A percentile compares a stretch with the other conserved stretches of the same genome.
phyloP scores from a whole-genome alignment of 2,329 filamentous ascomycete genomes.

The Neopestalotiopsis sp. region DNA sequence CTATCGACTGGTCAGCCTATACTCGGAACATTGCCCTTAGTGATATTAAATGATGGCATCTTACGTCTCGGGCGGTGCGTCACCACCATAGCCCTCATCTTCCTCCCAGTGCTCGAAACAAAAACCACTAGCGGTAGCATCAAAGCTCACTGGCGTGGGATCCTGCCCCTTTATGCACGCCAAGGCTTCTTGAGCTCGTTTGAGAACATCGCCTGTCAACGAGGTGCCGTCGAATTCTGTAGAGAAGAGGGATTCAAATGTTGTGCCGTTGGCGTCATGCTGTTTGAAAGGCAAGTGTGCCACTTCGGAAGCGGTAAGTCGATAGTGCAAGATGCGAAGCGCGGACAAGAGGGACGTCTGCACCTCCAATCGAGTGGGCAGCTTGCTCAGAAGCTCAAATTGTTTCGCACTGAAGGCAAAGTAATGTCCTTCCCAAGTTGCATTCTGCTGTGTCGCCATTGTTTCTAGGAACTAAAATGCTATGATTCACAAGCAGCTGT shows the following conservation, averaged over 20 bases:
- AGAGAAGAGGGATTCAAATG: background rate
- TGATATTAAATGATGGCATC: background rate
- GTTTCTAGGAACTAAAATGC: background rate
- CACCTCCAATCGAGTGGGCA: background rate
- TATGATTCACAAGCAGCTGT: background rate
- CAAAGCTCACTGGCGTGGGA: background rate
- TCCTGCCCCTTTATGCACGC: background rate
- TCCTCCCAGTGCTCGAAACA: background rate
- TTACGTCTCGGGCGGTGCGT: background rate
- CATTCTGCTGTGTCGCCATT: background rate
- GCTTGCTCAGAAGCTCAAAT: background rate
- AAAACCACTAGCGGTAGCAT: background rate
- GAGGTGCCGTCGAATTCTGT: background rate
- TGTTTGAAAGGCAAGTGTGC: background rate
- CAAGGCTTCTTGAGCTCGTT: background rate
- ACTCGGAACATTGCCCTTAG: background rate
- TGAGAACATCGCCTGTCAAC: background rate
- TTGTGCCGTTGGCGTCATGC: background rate
- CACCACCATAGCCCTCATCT: background rate
- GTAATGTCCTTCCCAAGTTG: background rate
- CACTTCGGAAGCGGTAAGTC: background rate
- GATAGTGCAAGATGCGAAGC: background rate
- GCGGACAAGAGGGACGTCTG: background rate
- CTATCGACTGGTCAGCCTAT: background rate
- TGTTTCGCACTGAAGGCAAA: background rate